Base-by-base conservation (phyloP, 495 filamentous ascomycete species). In the Geopyxis carbonaria region DNA sequence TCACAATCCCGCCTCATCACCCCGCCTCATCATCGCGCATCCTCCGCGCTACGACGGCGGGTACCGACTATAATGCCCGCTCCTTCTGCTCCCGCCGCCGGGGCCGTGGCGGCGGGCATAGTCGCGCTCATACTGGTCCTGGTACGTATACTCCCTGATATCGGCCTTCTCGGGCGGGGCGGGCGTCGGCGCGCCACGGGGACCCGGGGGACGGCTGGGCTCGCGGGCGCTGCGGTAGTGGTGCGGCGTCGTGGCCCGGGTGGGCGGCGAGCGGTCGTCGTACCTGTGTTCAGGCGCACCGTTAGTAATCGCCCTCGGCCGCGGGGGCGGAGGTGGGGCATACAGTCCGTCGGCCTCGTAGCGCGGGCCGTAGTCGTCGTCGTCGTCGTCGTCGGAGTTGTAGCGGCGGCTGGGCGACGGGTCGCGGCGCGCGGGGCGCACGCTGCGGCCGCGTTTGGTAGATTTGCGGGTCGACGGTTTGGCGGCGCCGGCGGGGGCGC, bases 281-380 rank as follows among this genome's bases (percentile, higher is more conserved):
- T 39, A 39, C 30, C 36, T 39, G 24, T 22, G 21, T 22, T 22
- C 10, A 18, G 33, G 18, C 33, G 18, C 21, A 6, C 6, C 24
- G 16, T 36, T 22, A 36, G 33, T 22, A 5, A 5, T 16, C 14
- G 6, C 7, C 31, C 33, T 36, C 24, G 10, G n/a, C n/a, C 19
- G n/a, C 31, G 31, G 14, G 5, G 31, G 31, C 14, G 5, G 3
- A 30, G 5, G 27, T 3, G 36, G 30, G 15, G 16, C 36, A 39
- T 39, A 39, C 36, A 39, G 19, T 39, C 36, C 36, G 30, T 39
- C 36, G n/a, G 23, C 36, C n/a, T 29, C 22, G 22, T 28, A 39
- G 18, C 16, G 18, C n/a, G 14, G 8, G 2, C 36, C 24, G 33
- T 36, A 36, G 33, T 22, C 19, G 18, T 36, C 15, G 22, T 29